phyloP scores from a whole-genome alignment of 2,329 filamentous ascomycete species.

The Cordyceps tenuipes region DNA sequence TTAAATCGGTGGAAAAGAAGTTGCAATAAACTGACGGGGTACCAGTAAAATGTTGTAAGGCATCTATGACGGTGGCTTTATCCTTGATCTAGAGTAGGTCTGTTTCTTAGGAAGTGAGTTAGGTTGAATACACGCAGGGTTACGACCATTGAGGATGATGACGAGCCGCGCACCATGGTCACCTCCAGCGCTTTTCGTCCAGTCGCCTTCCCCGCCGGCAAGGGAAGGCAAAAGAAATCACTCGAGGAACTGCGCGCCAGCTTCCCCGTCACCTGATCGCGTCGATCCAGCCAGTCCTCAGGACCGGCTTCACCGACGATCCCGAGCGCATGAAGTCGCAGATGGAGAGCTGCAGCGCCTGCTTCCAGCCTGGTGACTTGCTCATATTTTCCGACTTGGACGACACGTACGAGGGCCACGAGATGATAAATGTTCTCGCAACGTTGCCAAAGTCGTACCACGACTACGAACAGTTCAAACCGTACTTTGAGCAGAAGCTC shows the following conservation, averaged over 20 bases:
- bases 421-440: conserved; percentile 36
- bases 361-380: conserved; percentile 22
- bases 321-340: conserved; percentile 26
- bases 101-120: too few relatives aligned
- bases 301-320: conserved; percentile 23
- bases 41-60: too few relatives aligned
- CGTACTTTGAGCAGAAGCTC: conserved; percentile 33
- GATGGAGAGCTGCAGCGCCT: conserved; percentile 41
- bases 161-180: background rate
- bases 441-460: conserved; percentile 34
- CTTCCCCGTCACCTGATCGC: conserved; percentile 19
- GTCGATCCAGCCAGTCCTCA: conserved; percentile 32
- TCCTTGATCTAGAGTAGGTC: too few relatives aligned
- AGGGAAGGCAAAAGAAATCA: conserved; percentile 13
- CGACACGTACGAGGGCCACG: conserved; percentile 34
- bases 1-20: too few relatives aligned
- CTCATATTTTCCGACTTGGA: conserved; percentile 45
- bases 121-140: too few relatives aligned
- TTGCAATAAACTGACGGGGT: too few relatives aligned
- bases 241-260: conserved; percentile 19
- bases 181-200: conserved; percentile 6
- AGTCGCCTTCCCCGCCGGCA: conserved; percentile 18
- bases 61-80: too few relatives aligned
- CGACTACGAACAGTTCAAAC: conserved; percentile 24
- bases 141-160: background rate